Conservation (phyloP, 2,329 filamentous ascomycete species). For the Penicillium hordei region DNA sequence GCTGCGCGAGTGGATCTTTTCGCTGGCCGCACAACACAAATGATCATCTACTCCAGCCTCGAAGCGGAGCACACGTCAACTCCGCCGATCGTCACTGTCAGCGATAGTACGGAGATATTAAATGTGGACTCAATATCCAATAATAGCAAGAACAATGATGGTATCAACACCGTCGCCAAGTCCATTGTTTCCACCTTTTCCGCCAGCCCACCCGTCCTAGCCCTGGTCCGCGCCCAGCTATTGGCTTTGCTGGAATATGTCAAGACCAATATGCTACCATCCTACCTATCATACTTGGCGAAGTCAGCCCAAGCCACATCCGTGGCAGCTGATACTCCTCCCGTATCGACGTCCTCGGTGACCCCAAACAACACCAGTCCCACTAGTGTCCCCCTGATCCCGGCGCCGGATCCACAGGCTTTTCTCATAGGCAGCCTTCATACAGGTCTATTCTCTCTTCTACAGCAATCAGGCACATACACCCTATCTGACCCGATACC, state of each 20-base stretch:
- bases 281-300: slow-evolving; percentile 26
- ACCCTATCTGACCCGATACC: slow-evolving; percentile 12
- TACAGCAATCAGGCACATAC: slow-evolving; percentile 25
- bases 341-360: background rate
- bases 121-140: slow-evolving; percentile 7
- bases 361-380: background rate
- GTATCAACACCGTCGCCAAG: background rate
- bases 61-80: slow-evolving; percentile 31
- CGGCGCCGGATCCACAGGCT: slow-evolving; percentile 27
- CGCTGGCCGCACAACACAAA: slow-evolving; percentile 42
- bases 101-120: slow-evolving; percentile 2
- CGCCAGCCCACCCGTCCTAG: slow-evolving; percentile 10
- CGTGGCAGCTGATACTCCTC: background rate
- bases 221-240: slow-evolving; percentile 28
- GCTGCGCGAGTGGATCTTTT: slow-evolving; percentile 43
- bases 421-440: slow-evolving; percentile 42
- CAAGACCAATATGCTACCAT: slow-evolving; percentile 27
- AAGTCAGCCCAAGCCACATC: background rate
- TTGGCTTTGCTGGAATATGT: slow-evolving; percentile 30
- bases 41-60: slow-evolving; percentile 43
- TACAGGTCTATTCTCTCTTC: slow-evolving; percentile 32
- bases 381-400: slow-evolving; percentile 24
- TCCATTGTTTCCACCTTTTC: slow-evolving; percentile 18
- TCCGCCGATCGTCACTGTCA: slow-evolving; percentile 17
- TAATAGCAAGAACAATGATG: background rate